A percentile compares a stretch with the other conserved stretches of the same genome.
phyloP scores from a whole-genome alignment of 352 stramenopile species.

The Phytophthora melonis region DNA sequence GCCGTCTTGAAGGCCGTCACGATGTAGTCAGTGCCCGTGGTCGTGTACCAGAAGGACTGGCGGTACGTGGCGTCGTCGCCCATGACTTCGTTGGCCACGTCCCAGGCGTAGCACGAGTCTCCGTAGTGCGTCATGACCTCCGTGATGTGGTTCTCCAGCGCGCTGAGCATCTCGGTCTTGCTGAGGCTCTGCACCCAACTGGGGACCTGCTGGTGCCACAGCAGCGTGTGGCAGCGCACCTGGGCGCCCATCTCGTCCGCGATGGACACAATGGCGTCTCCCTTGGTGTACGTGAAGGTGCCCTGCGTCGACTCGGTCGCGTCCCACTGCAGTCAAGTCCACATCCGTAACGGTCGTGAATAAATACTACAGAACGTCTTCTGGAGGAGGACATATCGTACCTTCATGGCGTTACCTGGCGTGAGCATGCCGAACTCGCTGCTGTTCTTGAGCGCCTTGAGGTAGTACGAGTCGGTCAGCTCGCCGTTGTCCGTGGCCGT shows the following conservation, averaged over 20 bases:
- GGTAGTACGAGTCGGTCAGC: slow-evolving; percentile 33
- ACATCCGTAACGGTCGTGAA: neutral
- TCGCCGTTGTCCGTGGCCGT: slow-evolving; percentile 38
- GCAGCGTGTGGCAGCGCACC: slow-evolving; percentile 41
- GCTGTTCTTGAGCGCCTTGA: slow-evolving; percentile 28
- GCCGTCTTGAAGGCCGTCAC: slow-evolving; percentile 43
- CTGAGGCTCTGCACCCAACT: slow-evolving; percentile 35
- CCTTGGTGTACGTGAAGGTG: slow-evolving; percentile 35
- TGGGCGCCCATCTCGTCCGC: slow-evolving; percentile 33
- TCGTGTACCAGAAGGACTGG: slow-evolving; percentile 42
- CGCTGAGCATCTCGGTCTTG: slow-evolving; percentile 33
- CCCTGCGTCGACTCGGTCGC: slow-evolving; percentile 30
- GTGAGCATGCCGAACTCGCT: slow-evolving; percentile 43
- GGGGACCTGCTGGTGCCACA: slow-evolving; percentile 40
- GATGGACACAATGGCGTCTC: slow-evolving; percentile 24
- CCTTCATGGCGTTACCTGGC: slow-evolving; percentile 40
- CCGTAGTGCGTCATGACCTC: slow-evolving; percentile 40
- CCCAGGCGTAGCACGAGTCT: slow-evolving; percentile 39
- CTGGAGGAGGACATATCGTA: neutral
- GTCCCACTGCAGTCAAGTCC: slow-evolving; percentile 24
- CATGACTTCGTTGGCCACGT: slow-evolving; percentile 41
- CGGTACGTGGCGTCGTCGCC: slow-evolving; percentile 38
- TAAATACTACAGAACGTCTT: neutral
- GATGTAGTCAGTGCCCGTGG: slow-evolving; percentile 43
- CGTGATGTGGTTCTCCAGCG: slow-evolving; percentile 39